Evolutionary conservation across 495 filamentous ascomycete genomes (phyloP).

Genomic region (Neohortaea acidophila): DNA sequence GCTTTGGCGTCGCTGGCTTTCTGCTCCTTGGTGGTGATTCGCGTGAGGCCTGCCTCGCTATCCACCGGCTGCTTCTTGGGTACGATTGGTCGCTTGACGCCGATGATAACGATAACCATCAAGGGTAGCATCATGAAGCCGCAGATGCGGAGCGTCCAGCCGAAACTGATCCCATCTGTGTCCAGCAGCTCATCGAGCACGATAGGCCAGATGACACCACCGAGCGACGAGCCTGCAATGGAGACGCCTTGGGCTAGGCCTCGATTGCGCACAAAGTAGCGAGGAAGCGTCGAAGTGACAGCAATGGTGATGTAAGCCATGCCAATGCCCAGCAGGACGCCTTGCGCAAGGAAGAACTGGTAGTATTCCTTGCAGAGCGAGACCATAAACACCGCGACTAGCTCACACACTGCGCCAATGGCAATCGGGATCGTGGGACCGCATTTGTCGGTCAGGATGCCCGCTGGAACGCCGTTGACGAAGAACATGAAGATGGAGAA

Average conservation of each 20-base stretch:
- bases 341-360: constrained; percentile 47
- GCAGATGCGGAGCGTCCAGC: constrained; percentile 43
- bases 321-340: constrained; percentile 37
- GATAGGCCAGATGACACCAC: constrained; percentile 37
- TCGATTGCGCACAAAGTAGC: constrained; percentile 40
- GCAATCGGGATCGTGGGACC: constrained; percentile 14
- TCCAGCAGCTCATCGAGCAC: constrained; percentile 21
- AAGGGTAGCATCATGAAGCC: constrained; percentile 42
- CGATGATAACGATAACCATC: constrained; percentile 29
- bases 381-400: constrained; percentile 41
- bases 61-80: constrained; percentile 22
- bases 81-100: constrained; percentile 33
- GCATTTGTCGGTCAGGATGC: constrained; percentile 26
- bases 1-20: no score
- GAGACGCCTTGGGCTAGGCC: constrained; percentile 40
- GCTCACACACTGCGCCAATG: constrained; percentile 13
- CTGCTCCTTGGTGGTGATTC: no score
- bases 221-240: constrained; percentile 35
- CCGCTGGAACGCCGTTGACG: constrained; percentile 29
- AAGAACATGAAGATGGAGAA: constrained; percentile 36
- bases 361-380: constrained; percentile 43
- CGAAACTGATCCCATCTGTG: constrained; percentile 33
- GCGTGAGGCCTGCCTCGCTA: constrained; percentile 10
- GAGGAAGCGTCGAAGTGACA: constrained; percentile 35
- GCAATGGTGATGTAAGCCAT: constrained; percentile 39